These are phyloP conservation scores for Trichosporon faecale DNA, from an alignment of 1,284 basidiomycete species.

Conservation along the genomic window DNA sequence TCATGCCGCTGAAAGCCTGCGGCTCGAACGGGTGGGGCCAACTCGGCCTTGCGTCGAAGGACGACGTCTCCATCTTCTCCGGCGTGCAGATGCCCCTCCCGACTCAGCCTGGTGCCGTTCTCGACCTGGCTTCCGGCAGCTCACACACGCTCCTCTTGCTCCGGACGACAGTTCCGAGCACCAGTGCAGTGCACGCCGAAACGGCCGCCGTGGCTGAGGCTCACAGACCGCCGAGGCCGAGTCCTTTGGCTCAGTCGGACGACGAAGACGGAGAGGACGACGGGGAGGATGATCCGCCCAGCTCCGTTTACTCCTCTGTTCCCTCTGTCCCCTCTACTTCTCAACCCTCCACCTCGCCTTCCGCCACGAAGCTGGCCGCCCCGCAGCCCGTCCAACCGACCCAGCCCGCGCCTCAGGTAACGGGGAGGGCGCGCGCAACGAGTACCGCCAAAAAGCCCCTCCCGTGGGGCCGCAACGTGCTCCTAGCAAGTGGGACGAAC, in stretches of 20 bases:
- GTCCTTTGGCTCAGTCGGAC: neutral
- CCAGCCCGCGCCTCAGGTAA: neutral
- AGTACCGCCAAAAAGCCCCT: neutral
- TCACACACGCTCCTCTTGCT: slow-evolving; percentile 41
- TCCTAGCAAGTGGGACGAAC: slow-evolving; percentile 46
- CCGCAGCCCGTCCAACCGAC: neutral
- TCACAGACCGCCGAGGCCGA: neutral
- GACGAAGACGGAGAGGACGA: neutral
- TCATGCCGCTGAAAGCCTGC: slow-evolving; percentile 55
- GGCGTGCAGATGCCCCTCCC: slow-evolving; percentile 23
- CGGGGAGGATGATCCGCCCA: neutral
- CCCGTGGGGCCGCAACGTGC: slow-evolving; percentile 9
- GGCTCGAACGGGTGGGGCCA: slow-evolving; percentile 78
- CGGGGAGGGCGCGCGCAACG: neutral
- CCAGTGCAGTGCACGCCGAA: neutral
- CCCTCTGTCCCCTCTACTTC: too few relatives aligned
- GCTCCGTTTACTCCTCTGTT: neutral
- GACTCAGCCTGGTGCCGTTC: slow-evolving; percentile 13
- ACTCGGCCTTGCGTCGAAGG: slow-evolving; percentile 60
- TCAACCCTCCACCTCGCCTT: neutral
- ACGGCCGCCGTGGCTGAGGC: neutral
- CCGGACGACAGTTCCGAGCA: neutral
- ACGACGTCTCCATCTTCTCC: slow-evolving; percentile 62
- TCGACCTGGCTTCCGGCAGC: slow-evolving; percentile 40
- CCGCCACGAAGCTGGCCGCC: neutral